These are phyloP conservation scores for Penicillium rolfsii DNA, from an alignment of 2,329 filamentous ascomycete species.

Conservation along the genomic window DNA sequence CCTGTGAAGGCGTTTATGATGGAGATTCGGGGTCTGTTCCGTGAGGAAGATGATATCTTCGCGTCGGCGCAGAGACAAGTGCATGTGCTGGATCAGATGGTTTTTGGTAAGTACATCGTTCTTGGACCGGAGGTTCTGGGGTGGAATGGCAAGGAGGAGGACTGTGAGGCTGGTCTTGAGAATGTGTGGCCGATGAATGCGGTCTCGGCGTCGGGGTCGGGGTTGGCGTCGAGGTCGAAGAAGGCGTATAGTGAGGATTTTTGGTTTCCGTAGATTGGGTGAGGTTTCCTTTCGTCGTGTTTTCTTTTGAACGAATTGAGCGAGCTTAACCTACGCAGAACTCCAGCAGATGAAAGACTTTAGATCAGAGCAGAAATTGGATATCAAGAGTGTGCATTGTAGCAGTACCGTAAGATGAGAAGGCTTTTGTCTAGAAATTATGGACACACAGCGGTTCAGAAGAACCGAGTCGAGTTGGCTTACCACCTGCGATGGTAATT, in stretches of 20 bases:
- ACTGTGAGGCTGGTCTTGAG: neutral
- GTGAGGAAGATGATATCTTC: neutral
- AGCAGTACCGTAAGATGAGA: neutral
- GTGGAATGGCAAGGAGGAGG: neutral
- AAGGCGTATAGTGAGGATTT: neutral
- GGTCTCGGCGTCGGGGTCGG: neutral
- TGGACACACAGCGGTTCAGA: neutral
- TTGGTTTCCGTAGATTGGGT: neutral
- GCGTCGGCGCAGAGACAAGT: slow-evolving; percentile 10
- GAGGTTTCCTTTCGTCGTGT: neutral
- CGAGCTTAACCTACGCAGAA: neutral
- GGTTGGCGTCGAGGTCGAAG: neutral
- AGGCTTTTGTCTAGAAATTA: slow-evolving; percentile 2
- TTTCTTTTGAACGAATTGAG: neutral
- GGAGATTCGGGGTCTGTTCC: slow-evolving; percentile 6
- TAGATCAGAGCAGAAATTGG: neutral
- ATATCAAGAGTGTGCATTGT: neutral
- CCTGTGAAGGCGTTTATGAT: slow-evolving; percentile 7
- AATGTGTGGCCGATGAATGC: neutral
- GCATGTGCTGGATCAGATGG: slow-evolving; percentile 7
- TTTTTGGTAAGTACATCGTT: slow-evolving; percentile 4
- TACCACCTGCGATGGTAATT: neutral
- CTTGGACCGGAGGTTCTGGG: slow-evolving; percentile 6
- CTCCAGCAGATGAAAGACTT: neutral
- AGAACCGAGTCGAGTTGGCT: neutral